These are phyloP conservation scores for Ilex aquifolium DNA, from an alignment of 257 asterid species.

Conservation along the genomic window DNA sequence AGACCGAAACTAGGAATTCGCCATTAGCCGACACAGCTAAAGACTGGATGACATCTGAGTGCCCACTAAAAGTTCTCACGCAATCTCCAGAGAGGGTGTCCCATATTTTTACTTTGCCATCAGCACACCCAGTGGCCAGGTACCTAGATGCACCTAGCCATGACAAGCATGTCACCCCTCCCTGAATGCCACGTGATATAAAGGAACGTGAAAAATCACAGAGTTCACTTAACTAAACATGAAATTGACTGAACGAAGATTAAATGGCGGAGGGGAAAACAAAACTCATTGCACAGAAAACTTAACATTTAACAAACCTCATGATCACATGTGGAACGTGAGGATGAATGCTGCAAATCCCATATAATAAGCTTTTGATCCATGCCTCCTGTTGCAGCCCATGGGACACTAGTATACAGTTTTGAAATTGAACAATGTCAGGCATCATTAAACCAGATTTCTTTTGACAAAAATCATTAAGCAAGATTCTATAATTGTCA, in stretches of 20 bases:
- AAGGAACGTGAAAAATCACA: too few relatives aligned
- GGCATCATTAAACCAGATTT: slow-evolving; percentile 11
- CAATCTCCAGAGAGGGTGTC: slow-evolving; percentile 77
- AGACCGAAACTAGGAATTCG: slow-evolving; percentile 60
- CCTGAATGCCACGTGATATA: slow-evolving; percentile 26
- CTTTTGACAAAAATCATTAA: slow-evolving; percentile 3
- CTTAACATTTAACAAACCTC: slow-evolving; percentile 34
- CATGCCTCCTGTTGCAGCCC: slow-evolving; percentile 89
- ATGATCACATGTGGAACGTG: slow-evolving; percentile 83
- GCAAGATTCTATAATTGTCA: neutral
- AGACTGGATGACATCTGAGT: slow-evolving; percentile 56
- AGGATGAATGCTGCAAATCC: slow-evolving; percentile 58
- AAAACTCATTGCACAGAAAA: slow-evolving; percentile 2
- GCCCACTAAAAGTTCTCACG: slow-evolving; percentile 60
- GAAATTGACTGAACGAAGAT: too few relatives aligned
- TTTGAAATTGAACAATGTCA: slow-evolving; percentile 13
- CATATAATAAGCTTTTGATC: slow-evolving; percentile 80
- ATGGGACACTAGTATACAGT: slow-evolving; percentile 42
- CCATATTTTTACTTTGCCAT: slow-evolving; percentile 77
- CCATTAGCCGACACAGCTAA: slow-evolving; percentile 46
- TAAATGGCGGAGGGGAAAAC: neutral
- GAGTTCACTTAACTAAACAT: too few relatives aligned
- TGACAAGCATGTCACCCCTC: slow-evolving; percentile 57
- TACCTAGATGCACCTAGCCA: slow-evolving; percentile 62
- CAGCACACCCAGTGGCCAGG: slow-evolving; percentile 66